phyloP scores from a whole-genome alignment of 108 stramenopile genomes.

The Stephanodiscus triporus region DNA sequence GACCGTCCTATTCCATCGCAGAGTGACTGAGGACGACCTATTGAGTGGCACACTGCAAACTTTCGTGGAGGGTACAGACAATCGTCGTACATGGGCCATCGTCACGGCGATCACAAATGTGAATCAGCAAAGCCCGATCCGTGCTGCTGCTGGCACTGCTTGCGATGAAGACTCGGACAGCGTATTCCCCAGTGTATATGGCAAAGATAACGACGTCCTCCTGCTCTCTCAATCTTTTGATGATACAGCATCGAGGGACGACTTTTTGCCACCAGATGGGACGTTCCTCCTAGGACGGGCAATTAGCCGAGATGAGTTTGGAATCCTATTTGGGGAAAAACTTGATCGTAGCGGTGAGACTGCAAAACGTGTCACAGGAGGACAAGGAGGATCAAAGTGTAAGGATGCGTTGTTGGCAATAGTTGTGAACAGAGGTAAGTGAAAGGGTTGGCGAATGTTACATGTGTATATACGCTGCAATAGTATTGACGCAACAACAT shows the following conservation, averaged over 20 bases:
- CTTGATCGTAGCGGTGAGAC: conserved; percentile 30
- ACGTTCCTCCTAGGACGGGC: conserved; percentile 42
- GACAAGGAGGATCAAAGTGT: conserved; percentile 41
- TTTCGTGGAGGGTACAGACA: conserved; percentile 14
- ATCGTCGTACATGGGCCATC: conserved; percentile 38
- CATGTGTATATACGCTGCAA: too few species aligned
- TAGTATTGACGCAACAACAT: too few species aligned
- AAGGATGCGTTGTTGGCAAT: conserved; percentile 47
- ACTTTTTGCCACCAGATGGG: conserved; percentile 36
- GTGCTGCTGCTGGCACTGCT: conserved; percentile 20
- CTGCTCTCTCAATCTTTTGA: conserved; percentile 45
- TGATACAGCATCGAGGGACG: conserved; percentile 33
- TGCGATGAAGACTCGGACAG: conserved; percentile 40
- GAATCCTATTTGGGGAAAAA: conserved; percentile 43
- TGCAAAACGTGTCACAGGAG: conserved; percentile 25
- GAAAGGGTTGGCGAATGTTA: background rate
- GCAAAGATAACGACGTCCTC: conserved; percentile 38
- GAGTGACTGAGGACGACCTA: conserved; percentile 39
- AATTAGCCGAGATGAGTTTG: conserved; percentile 39
- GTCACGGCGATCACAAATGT: conserved; percentile 41
- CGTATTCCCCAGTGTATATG: conserved; percentile 42
- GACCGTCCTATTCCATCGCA: conserved; percentile 41
- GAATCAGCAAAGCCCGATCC: conserved; percentile 32
- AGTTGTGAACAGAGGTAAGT: conserved; percentile 35
- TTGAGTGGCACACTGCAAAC: conserved; percentile 18